Conservation (phyloP, 1,139 yeast species). For the Pichia sp. region DNA sequence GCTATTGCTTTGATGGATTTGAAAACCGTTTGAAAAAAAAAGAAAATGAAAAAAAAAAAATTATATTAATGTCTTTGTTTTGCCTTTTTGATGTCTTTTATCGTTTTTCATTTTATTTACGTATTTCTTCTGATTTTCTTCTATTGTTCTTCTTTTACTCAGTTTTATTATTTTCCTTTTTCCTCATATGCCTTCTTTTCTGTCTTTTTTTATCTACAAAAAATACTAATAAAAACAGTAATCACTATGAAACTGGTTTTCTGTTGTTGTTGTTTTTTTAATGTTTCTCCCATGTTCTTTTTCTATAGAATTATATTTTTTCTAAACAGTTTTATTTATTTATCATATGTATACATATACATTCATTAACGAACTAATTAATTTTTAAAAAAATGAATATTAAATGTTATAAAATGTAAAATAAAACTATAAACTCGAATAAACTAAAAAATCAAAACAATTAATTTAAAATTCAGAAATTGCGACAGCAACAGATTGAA, state of each 20-base stretch:
- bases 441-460: not conserved
- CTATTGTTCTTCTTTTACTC: not conserved
- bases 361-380: too few relatives aligned
- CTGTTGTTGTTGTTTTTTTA: not conserved
- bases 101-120: not conserved
- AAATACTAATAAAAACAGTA: not conserved
- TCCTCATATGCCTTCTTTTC: not conserved
- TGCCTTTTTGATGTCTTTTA: not conserved
- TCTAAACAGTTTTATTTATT: too few relatives aligned
- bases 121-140: not conserved
- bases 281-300: not conserved
- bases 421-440: not conserved
- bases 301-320: not conserved
- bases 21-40: slow-evolving; percentile 32
- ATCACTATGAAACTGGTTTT: slow-evolving; percentile 5
- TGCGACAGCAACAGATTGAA: slow-evolving; percentile 97
- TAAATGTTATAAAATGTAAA: not conserved
- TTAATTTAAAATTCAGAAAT: slow-evolving; percentile 53
- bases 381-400: not conserved
- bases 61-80: too few relatives aligned
- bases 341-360: too few relatives aligned
- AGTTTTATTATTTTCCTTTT: not conserved
- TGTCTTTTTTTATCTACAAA: not conserved
- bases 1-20: slow-evolving; percentile 60
- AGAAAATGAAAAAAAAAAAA: too few relatives aligned